These are phyloP conservation scores for Prinsepia uniflora DNA, from an alignment of 306 rosid genomes.

Conservation along the genomic window DNA sequence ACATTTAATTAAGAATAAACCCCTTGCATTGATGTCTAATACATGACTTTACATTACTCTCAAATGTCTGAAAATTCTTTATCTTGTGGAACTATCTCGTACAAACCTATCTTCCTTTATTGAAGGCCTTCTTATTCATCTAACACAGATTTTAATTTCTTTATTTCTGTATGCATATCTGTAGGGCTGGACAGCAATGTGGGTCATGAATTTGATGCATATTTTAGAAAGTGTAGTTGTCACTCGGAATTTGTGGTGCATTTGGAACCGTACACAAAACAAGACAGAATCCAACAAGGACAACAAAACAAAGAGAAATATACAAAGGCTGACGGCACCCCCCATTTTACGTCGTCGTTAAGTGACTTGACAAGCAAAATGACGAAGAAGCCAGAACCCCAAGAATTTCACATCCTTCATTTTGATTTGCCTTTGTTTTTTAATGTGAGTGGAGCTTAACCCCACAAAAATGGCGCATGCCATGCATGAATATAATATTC, in stretches of 20 bases:
- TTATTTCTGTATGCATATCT: not conserved
- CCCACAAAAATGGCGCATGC: not conserved
- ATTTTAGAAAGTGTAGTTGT: not conserved
- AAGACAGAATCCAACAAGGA: not conserved
- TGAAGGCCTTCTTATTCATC: no score
- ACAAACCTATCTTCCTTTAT: no score
- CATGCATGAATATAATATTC: not conserved
- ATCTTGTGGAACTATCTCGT: no score
- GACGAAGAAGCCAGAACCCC: not conserved
- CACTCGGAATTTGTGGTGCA: no score
- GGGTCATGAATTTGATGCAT: not conserved
- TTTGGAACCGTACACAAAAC: no score
- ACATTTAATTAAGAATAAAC: no score
- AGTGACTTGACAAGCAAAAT: not conserved
- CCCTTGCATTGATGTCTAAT: no score
- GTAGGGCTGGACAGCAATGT: no score
- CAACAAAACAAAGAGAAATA: not conserved
- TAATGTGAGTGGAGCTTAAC: not conserved
- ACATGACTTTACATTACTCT: no score
- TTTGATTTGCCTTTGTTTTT: not conserved
- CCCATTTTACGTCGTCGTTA: conserved; percentile 13
- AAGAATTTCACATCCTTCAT: not conserved
- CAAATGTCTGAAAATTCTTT: no score
- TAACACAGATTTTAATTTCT: not conserved
- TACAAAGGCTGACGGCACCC: not conserved